phyloP scores from a whole-genome alignment of 768 basidiomycete species.

The Omphalotus guepiniiformis region DNA sequence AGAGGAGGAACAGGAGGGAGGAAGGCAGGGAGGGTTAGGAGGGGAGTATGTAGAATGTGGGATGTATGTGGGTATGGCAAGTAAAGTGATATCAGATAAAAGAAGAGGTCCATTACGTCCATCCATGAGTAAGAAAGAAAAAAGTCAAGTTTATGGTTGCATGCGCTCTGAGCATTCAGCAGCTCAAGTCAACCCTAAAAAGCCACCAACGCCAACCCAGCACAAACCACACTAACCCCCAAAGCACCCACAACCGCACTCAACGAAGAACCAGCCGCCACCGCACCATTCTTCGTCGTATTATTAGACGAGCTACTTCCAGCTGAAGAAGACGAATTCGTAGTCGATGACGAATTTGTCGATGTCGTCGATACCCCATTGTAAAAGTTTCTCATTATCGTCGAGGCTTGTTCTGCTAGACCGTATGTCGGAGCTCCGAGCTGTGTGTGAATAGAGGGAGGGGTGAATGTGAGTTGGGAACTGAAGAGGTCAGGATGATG shows the following conservation, averaged over 20 bases:
- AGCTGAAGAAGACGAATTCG: background rate
- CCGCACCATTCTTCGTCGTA: background rate
- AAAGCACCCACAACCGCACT: background rate
- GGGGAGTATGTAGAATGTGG: too few species aligned
- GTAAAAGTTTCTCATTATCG: conserved; percentile 27
- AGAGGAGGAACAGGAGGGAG: too few species aligned
- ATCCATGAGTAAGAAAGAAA: too few species aligned
- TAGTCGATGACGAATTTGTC: background rate
- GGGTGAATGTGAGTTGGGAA: background rate
- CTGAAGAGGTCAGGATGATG: background rate
- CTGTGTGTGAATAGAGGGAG: conserved; percentile 3
- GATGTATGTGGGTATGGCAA: too few species aligned
- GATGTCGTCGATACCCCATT: conserved; percentile 7
- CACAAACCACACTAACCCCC: background rate
- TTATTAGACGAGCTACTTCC: background rate
- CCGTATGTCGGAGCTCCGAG: conserved; percentile 20
- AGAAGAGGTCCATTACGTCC: too few species aligned
- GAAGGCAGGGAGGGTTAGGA: too few species aligned
- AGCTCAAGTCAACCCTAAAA: too few species aligned
- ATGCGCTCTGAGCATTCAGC: too few species aligned
- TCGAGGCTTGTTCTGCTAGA: conserved; percentile 35
- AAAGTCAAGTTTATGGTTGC: too few species aligned
- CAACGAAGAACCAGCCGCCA: background rate
- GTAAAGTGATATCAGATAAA: too few species aligned
- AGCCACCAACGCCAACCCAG: conserved; percentile 3